These are phyloP conservation scores for Viridothelium virens DNA, from an alignment of 495 filamentous ascomycete species.

Conservation along the genomic window DNA sequence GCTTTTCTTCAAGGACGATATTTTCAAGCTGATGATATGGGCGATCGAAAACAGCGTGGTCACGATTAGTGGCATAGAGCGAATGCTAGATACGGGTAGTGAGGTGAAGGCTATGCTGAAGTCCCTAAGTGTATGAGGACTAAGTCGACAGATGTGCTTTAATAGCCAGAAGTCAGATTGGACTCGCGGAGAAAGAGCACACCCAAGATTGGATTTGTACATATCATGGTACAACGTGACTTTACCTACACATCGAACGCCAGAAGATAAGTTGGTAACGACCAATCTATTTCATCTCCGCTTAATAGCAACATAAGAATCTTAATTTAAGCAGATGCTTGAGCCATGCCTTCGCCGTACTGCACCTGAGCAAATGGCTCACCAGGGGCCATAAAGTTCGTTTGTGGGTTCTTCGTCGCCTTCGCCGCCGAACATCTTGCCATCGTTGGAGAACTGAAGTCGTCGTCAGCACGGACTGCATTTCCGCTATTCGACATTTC, in stretches of 20 bases:
- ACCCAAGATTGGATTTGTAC: background rate
- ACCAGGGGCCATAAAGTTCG: slow-evolving; percentile 81
- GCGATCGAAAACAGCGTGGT: too few relatives aligned
- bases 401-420: slow-evolving; percentile 57
- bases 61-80: too few relatives aligned
- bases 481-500: background rate
- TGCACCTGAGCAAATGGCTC: slow-evolving; percentile 21
- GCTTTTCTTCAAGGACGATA: too few relatives aligned
- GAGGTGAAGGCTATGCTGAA: too few relatives aligned
- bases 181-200: too few relatives aligned
- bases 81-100: too few relatives aligned
- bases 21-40: too few relatives aligned
- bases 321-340: slow-evolving; percentile 2
- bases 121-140: too few relatives aligned
- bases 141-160: too few relatives aligned
- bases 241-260: slow-evolving; percentile 2
- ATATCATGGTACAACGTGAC: background rate
- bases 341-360: slow-evolving; percentile 17
- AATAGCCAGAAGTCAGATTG: too few relatives aligned
- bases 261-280: background rate
- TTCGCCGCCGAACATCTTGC: slow-evolving; percentile 87
- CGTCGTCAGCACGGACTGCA: slow-evolving; percentile 29
- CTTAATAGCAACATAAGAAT: background rate
- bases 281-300: background rate
- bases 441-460: slow-evolving; percentile 83